phyloP scores from a whole-genome alignment of 208 protist species.

The Herpetomonas samuelpessoai region DNA sequence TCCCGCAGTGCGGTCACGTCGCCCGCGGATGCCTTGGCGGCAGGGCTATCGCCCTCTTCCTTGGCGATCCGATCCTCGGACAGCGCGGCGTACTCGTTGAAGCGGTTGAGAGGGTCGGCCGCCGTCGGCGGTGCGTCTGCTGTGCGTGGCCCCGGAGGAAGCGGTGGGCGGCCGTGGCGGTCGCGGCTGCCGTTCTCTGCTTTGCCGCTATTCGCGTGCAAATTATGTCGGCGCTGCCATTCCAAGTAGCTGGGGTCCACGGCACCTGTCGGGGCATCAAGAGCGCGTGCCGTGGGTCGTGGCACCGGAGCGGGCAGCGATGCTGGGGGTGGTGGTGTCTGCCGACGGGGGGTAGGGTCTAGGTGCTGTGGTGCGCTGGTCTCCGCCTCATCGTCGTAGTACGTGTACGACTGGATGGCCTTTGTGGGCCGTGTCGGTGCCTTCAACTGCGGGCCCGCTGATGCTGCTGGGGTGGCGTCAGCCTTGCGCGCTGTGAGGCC shows the following conservation, averaged over 20 bases:
- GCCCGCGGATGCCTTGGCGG: not conserved
- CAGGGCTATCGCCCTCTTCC: not conserved
- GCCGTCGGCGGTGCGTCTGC: not conserved
- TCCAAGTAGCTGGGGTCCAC: not conserved
- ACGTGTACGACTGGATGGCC: not conserved
- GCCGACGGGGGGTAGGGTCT: not conserved
- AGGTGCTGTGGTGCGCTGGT: too few relatives aligned
- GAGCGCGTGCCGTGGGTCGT: not conserved
- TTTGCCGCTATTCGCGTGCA: not conserved
- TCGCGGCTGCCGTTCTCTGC: not conserved
- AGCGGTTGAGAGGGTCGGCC: too few relatives aligned
- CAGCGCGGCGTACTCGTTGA: too few relatives aligned
- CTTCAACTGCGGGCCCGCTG: too few relatives aligned
- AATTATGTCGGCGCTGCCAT: not conserved
- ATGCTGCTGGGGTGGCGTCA: not conserved
- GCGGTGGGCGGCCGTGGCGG: not conserved
- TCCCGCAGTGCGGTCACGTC: not conserved
- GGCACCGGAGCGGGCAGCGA: not conserved
- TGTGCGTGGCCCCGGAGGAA: not conserved
- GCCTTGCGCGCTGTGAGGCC: slow-evolving; percentile 27
- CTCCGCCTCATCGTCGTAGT: not conserved
- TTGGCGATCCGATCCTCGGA: too few relatives aligned
- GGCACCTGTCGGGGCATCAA: not conserved
- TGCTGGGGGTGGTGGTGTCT: not conserved
- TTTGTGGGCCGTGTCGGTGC: not conserved